A percentile compares a stretch with the other conserved stretches of the same genome.
phyloP scores from a whole-genome alignment of 129 eudicot genomes.

The Flaveria bidentis region DNA sequence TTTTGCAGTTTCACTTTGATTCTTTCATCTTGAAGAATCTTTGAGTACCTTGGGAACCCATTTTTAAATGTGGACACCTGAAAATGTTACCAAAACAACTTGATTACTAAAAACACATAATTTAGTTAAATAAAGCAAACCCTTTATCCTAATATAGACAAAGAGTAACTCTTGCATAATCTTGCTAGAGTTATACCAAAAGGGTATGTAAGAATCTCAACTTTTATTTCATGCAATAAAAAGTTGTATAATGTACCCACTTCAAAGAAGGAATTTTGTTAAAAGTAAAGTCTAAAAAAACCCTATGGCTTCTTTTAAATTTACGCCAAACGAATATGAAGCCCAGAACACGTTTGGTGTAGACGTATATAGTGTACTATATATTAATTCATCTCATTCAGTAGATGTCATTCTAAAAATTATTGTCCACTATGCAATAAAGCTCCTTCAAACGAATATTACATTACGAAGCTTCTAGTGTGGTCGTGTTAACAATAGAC shows the following conservation, averaged over 20 bases:
- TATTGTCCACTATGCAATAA: neutral
- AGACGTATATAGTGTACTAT: neutral
- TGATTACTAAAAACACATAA: neutral
- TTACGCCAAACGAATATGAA: conserved; percentile 1
- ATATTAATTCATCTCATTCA: neutral
- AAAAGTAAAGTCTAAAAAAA: conserved; percentile 5
- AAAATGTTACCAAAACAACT: conserved; percentile 18
- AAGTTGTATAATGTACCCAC: conserved; percentile 11
- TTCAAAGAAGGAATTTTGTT: conserved; percentile 9
- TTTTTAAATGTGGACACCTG: conserved; percentile 82
- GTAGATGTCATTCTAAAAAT: conserved; percentile 11
- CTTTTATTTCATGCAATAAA: conserved; percentile 13
- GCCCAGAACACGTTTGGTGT: conserved; percentile 16
- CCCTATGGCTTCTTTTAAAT: conserved; percentile 15
- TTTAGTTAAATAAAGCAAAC: conserved; percentile 28
- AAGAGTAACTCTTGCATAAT: conserved; percentile 35
- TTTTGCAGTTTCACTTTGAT: conserved; percentile 52
- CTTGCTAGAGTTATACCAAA: conserved; percentile 25
- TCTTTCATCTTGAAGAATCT: conserved; percentile 73
- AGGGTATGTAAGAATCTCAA: conserved; percentile 12
- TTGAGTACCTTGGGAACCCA: conserved; percentile 75
- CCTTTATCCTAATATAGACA: conserved; percentile 15
- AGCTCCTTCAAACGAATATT: neutral
- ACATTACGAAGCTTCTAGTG: neutral
- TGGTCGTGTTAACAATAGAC: neutral